Conservation (phyloP, 2,329 filamentous ascomycete species). For the Aureobasidium sp. region DNA sequence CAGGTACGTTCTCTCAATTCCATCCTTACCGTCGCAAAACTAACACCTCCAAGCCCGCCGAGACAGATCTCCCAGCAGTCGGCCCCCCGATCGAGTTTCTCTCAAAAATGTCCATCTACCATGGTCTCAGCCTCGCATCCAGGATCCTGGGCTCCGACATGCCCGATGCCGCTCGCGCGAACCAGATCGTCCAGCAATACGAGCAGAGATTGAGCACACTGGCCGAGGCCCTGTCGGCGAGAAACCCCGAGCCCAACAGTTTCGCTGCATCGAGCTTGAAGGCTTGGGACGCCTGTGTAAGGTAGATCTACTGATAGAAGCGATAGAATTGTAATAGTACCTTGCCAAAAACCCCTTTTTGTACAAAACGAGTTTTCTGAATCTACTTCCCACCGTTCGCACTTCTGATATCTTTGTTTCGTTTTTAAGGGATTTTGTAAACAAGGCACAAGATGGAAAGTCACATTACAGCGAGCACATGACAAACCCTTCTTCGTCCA, state of each 20-base stretch:
- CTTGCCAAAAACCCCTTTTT: too few relatives aligned
- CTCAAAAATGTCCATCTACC: conserved; percentile 33
- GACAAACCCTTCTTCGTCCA: too few relatives aligned
- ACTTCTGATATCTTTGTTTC: too few relatives aligned
- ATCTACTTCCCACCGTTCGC: too few relatives aligned
- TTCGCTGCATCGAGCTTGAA: not conserved
- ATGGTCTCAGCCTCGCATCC: conserved; percentile 37
- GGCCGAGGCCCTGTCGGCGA: not conserved
- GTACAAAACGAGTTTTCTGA: too few relatives aligned
- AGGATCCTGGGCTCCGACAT: conserved; percentile 34
- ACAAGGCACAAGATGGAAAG: too few relatives aligned
- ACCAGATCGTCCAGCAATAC: conserved; percentile 9
- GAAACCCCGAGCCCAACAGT: not conserved
- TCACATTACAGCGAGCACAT: too few relatives aligned
- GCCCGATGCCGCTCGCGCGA: conserved; percentile 17
- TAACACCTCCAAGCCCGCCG: conserved; percentile 16
- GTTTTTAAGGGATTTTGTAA: too few relatives aligned
- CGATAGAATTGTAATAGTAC: too few relatives aligned
- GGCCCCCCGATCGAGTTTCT: conserved; percentile 24
- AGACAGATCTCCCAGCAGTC: conserved; percentile 10
- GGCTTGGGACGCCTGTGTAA: conserved; percentile 4
- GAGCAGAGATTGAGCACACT: conserved; percentile 4
- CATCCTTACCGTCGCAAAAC: not conserved
- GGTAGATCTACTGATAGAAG: not conserved
- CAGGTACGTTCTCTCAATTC: not conserved